Conservation (phyloP, 2,329 filamentous ascomycete genomes). For the Talaromyces sp. region DNA sequence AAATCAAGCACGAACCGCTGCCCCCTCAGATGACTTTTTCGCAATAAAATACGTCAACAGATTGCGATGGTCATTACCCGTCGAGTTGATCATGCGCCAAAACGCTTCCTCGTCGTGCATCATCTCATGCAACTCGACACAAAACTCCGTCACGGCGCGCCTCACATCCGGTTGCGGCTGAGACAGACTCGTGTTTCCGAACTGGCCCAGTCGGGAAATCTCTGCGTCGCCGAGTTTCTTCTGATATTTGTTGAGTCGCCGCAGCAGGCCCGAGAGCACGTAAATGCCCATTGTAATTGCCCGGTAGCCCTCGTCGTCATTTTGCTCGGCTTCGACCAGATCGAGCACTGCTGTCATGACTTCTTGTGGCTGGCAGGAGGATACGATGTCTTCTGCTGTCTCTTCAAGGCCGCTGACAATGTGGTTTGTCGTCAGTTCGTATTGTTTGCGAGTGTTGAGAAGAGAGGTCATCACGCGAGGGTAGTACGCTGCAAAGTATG, state of each 20-base stretch:
- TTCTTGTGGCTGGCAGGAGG: constrained; percentile 22
- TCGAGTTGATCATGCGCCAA: constrained; percentile 20
- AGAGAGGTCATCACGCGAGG: constrained; percentile 32
- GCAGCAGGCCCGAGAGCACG: constrained; percentile 25
- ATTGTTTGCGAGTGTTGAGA: constrained; percentile 33
- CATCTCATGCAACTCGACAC: constrained; percentile 21
- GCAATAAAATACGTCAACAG: constrained; percentile 26
- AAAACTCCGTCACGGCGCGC: constrained; percentile 31
- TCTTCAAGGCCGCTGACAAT: constrained; percentile 38
- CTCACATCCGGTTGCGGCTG: constrained; percentile 34
- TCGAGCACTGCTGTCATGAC: constrained; percentile 32
- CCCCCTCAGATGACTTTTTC: constrained; percentile 10
- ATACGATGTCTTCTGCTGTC: constrained; percentile 31
- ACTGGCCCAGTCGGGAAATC: constrained; percentile 27
- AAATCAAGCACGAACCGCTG: background rate
- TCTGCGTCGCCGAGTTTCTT: constrained; percentile 14
- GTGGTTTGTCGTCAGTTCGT: constrained; percentile 32
- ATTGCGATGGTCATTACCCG: constrained; percentile 20
- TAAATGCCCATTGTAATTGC: constrained; percentile 32
- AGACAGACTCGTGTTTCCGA: constrained; percentile 27
- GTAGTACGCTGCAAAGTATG: constrained; percentile 31
- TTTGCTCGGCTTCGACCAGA: constrained; percentile 25
- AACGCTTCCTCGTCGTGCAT: constrained; percentile 22
- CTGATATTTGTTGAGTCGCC: constrained; percentile 19
- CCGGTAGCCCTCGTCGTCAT: constrained; percentile 26